phyloP scores from a whole-genome alignment of 1,284 basidiomycete species.

The Erythrobasidium hasegawianum region DNA sequence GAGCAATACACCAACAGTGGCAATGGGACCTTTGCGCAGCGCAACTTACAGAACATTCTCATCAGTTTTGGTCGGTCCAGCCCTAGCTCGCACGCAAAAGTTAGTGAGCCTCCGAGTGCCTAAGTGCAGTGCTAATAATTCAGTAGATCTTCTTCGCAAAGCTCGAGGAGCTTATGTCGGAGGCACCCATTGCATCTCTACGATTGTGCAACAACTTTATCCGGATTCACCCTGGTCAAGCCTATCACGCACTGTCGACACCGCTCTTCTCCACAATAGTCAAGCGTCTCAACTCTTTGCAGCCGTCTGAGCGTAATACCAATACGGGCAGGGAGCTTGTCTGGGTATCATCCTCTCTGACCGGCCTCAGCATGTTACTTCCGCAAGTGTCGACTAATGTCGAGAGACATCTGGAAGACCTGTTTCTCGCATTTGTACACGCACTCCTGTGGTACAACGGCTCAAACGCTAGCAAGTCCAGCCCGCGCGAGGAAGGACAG shows the following conservation, averaged over 20 bases:
- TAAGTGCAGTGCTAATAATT: too few species aligned
- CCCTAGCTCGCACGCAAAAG: conserved; percentile 7
- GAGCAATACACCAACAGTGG: conserved; percentile 4
- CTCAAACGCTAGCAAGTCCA: not conserved
- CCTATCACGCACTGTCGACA: conserved; percentile 27
- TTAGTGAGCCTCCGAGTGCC: not conserved
- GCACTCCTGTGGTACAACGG: conserved; percentile 22
- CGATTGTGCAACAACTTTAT: conserved; percentile 19
- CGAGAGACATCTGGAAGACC: conserved; percentile 24
- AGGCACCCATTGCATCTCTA: conserved; percentile 16
- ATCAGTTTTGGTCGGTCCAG: conserved; percentile 15
- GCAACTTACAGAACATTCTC: conserved; percentile 19
- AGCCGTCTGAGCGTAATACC: not conserved
- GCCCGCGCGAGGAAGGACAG: not conserved
- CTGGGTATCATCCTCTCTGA: conserved; percentile 8
- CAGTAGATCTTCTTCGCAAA: conserved; percentile 24
- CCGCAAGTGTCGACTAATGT: conserved; percentile 20
- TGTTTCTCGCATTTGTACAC: conserved; percentile 19
- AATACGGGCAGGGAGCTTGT: conserved; percentile 10
- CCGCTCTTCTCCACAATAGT: conserved; percentile 27
- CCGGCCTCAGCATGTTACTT: conserved; percentile 26
- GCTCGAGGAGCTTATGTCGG: conserved; percentile 5
- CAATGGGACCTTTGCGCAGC: conserved; percentile 18
- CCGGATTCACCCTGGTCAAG: conserved; percentile 22
- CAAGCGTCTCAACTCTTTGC: conserved; percentile 11